Conservation (phyloP, 2,329 filamentous ascomycete genomes). For the Lojkania enalia region DNA sequence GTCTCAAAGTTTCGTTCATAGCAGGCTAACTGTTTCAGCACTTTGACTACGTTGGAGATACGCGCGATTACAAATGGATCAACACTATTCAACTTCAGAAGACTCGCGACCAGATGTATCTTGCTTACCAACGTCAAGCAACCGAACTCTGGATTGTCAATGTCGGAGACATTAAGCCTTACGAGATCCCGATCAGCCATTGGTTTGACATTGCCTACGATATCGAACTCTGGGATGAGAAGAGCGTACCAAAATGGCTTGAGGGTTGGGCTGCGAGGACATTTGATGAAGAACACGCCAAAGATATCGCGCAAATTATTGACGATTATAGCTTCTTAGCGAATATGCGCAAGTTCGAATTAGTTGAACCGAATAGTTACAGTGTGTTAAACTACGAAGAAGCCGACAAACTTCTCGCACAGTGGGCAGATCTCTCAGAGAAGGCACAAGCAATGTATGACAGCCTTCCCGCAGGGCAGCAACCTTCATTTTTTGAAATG, state of each 20-base stretch:
- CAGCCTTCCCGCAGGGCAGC: slow-evolving; percentile 52
- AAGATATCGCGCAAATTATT: slow-evolving; percentile 56
- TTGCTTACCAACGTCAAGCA: slow-evolving; percentile 62
- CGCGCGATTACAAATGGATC: slow-evolving; percentile 62
- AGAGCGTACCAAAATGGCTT: slow-evolving; percentile 61
- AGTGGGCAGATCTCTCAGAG: slow-evolving; percentile 58
- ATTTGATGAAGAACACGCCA: slow-evolving; percentile 56
- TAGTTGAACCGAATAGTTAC: slow-evolving; percentile 62
- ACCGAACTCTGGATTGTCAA: slow-evolving; percentile 69
- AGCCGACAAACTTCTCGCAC: slow-evolving; percentile 59
- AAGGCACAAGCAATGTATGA: slow-evolving; percentile 62
- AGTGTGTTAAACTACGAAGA: slow-evolving; percentile 67
- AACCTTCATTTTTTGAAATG: slow-evolving; percentile 65
- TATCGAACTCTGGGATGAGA: slow-evolving; percentile 58
- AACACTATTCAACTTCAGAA: slow-evolving; percentile 68
- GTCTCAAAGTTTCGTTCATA: not conserved
- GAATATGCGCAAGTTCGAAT: slow-evolving; percentile 64
- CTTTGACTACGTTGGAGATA: slow-evolving; percentile 65
- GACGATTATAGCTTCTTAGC: slow-evolving; percentile 61
- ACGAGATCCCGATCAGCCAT: slow-evolving; percentile 68
- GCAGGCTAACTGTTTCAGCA: slow-evolving; percentile 47
- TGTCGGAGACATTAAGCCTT: slow-evolving; percentile 67
- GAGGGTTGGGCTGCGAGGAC: slow-evolving; percentile 60
- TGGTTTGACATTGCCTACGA: slow-evolving; percentile 72
- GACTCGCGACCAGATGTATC: slow-evolving; percentile 67